Percentiles rank a stretch among this genome's conserved stretches.
phyloP scores from a whole-genome alignment of 495 filamentous ascomycete genomes.

The Talaromyces liani region DNA sequence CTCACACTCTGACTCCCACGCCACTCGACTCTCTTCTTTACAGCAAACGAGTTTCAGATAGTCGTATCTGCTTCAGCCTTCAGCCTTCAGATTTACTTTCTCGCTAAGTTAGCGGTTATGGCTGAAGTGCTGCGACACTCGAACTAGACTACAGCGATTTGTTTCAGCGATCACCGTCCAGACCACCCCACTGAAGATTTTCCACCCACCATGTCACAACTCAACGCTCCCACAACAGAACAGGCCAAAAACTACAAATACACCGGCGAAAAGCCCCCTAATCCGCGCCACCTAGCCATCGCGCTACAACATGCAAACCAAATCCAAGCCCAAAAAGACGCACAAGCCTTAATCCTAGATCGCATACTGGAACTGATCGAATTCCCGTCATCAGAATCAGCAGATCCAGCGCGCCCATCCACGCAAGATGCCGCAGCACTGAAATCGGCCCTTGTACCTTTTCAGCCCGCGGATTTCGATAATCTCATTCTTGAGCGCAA shows the following conservation, averaged over 20 bases:
- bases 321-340: conserved; percentile 68
- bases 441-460: conserved; percentile 53
- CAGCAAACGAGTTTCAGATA: background rate
- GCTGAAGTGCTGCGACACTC: background rate
- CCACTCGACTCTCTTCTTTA: background rate
- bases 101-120: background rate
- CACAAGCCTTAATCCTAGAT: conserved; percentile 63
- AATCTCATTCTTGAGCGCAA: conserved; percentile 81
- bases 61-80: background rate
- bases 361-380: conserved; percentile 61
- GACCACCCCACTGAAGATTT: background rate
- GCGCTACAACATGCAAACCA: conserved; percentile 74
- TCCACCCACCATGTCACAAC: conserved; percentile 6
- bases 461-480: conserved; percentile 82
- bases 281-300: conserved; percentile 49
- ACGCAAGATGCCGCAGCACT: conserved; percentile 48
- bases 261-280: conserved; percentile 28
- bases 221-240: conserved; percentile 10
- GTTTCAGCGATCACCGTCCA: background rate
- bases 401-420: conserved; percentile 52
- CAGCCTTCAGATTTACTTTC: too few relatives aligned
- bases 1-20: background rate
- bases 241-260: conserved; percentile 21
- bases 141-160: background rate
- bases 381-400: conserved; percentile 40